Evolutionary conservation across 202 grass and related monocot genomes (phyloP), one percentile per base, ranked within the genome.

Genomic region (Miscanthus sacchariflorus): DNA sequence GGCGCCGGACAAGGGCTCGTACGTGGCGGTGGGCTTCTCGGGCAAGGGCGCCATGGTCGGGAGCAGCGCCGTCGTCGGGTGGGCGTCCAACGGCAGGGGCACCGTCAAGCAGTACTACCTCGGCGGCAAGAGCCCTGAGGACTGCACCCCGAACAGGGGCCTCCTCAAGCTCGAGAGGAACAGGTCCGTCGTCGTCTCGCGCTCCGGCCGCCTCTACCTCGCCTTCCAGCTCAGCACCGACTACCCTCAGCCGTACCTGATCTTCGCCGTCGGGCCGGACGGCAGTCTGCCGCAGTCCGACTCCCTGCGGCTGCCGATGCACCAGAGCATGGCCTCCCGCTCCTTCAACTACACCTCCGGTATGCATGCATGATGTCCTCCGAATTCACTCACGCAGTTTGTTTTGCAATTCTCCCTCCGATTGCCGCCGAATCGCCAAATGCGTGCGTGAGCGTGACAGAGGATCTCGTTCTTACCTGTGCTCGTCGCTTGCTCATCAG

Each of bases 1-100:
- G 69, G 93, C 93, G 77, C 95, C 93, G 23, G 74, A 98, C 90
- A 89, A 74, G 66, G 80, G 90, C 11, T 74, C 93, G n/a, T 98
- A 90, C 86, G 80, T 98, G n/a, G 61, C 95, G 0, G 69, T 98
- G 0, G 95, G 95, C 10, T 98, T 98, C 90, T 98, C 95, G 0
- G 89, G 88, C 9, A 78, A 95, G 19, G 93, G 95, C 2, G 25
- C 24, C 17, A 98, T 98, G 95, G 86, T 98, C 12, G 95, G 95
- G 15, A 95, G 93, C 90, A 95, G 86, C 58, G 95, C 93, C 14
- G 83, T 98, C 48, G 90, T 85, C 28, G 95, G 90, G 7, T 98
- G 95, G 95, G 12, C 80, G 9, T 49, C 84, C 21, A 38, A 48
- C 54, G 90, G 89, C 64, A 85, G 61, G 49, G 90, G 89, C 68